Evolutionary conservation across 257 asterid species (phyloP), one percentile per base, ranked within the genome.

Genomic region (Primulina huaijiensis): DNA sequence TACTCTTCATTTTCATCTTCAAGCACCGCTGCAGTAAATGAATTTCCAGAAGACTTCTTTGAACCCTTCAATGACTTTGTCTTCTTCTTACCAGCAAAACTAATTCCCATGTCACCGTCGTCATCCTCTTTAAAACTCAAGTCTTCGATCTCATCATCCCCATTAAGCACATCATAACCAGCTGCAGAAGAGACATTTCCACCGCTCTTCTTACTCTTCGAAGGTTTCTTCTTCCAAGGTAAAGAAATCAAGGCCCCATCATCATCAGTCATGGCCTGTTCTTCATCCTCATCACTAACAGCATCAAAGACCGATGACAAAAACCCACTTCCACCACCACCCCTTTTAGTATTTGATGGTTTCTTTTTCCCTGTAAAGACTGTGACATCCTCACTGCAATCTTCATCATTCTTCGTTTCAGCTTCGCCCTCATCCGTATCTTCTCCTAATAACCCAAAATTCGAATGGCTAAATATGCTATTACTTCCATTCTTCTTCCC

Each of bases 21-120:
- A 67, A 84, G 82, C 60, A 77, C 52, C 50, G 80, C 81, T 4
- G 83, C 78, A 69, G 80, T 66, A 62, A 82, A 81, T 33, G 85
- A 77, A 74, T 61, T 76, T 34, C 74, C 83, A 63, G 76, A 57
- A 56, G 74, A 69, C 81, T 87, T 87, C 64, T 80, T 83, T 17
- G 68, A 72, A 55, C 86, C 84, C 80, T 82, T 89, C 10, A 85
- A 83, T 31, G 85, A 74, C 80, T 86, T 89, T 75, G 88, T 86
- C 75, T 87, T 90, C 92, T 90, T 91, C 67, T 78, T 83, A 76
- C 95, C 97, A 0, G 89, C 72, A 75, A 91, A 91, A 9, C 78
- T 69, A 73, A 83, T 78, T 56, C 70, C 73, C 57, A 70, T 63
- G 72, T 50, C 57, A 20, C 82, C 93, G 55, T 77, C 86, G 3